Evolutionary conservation across 306 rosid genomes (phyloP), one percentile per base, ranked within the genome.

Genomic region (Betula pendula): DNA sequence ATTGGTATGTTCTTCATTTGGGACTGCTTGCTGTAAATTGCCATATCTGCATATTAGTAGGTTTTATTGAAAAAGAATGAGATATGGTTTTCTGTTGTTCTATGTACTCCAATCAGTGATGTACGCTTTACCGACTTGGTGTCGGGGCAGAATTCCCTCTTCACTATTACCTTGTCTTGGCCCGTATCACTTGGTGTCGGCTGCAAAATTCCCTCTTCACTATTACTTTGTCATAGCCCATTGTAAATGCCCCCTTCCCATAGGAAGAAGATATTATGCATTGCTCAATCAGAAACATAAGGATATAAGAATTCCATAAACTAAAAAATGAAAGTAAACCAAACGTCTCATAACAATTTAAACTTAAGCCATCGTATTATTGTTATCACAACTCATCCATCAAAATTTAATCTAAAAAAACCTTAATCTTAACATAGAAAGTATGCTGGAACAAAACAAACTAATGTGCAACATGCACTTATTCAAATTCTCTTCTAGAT

Each of bases 1-100:
- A 89, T 90, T 80, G 96, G 97, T 94, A 88, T 53, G 87, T 40
- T 67, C 63, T 77, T 68, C 78, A 65, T 68, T 33, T 73, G 59
- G 72, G 45, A 73, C 72, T 58, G 63, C 74, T 63, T 7, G 7
- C n/a, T 49, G 24, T 48, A 17, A 33, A 8, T 42, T 75, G 75
- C 31, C 43, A 44, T 75, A 68, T 70, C 20, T 80, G 38, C 70
- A 3, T 53, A 48, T 52, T 60, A 33, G 67, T 50, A n/a, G 62
- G 48, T 49, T 27, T 58, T 53, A 3, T 63, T 31, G 20, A 31
- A 43, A 62, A 27, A 22, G 8, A 8, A 38, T 38, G 14, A n/a
- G 11, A 7, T 43, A 2, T 10, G 51, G 8, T 63, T 72, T 47
- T 20, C 14, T 53, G 31, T 38, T n/a, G 31, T 17, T n/a, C n/a